These are phyloP conservation scores for Boletus subparvulus DNA, from an alignment of 768 basidiomycete genomes.

Conservation along the genomic window DNA sequence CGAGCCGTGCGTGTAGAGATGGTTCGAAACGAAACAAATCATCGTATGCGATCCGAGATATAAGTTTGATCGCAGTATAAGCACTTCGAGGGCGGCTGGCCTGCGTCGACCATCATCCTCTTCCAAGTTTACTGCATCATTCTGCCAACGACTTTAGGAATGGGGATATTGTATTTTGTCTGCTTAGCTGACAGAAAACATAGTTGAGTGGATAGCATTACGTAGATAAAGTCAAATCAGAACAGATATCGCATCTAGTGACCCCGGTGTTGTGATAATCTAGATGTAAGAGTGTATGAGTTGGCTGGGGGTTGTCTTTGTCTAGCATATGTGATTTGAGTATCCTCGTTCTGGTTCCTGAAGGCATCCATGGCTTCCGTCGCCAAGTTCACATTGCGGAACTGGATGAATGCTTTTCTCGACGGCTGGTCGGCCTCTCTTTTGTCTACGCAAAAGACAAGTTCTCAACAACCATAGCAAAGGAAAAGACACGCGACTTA, in stretches of 20 bases:
- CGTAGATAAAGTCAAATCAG: not conserved
- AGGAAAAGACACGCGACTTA: slow-evolving; percentile 9
- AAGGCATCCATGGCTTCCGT: slow-evolving; percentile 46
- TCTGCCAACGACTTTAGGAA: not conserved
- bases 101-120: too few relatives aligned
- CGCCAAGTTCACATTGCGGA: slow-evolving; percentile 45
- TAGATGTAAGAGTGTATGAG: slow-evolving; percentile 16
- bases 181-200: not conserved
- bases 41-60: too few relatives aligned
- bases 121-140: too few relatives aligned
- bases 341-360: slow-evolving; percentile 19
- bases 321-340: slow-evolving; percentile 18
- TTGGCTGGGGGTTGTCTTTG: slow-evolving; percentile 8
- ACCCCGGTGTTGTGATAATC: slow-evolving; percentile 13
- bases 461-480: not conserved
- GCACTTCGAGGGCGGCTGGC: too few relatives aligned
- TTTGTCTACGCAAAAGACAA: slow-evolving; percentile 32
- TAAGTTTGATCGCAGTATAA: too few relatives aligned
- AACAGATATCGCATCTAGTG: not conserved
- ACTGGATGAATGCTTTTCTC: slow-evolving; percentile 54
- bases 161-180: not conserved
- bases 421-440: slow-evolving; percentile 29
- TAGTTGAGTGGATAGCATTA: not conserved
- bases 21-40: too few relatives aligned
- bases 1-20: too few relatives aligned